Conservation (phyloP, 108 stramenopile genomes). For the Fragilariopsis cylindrus region DNA sequence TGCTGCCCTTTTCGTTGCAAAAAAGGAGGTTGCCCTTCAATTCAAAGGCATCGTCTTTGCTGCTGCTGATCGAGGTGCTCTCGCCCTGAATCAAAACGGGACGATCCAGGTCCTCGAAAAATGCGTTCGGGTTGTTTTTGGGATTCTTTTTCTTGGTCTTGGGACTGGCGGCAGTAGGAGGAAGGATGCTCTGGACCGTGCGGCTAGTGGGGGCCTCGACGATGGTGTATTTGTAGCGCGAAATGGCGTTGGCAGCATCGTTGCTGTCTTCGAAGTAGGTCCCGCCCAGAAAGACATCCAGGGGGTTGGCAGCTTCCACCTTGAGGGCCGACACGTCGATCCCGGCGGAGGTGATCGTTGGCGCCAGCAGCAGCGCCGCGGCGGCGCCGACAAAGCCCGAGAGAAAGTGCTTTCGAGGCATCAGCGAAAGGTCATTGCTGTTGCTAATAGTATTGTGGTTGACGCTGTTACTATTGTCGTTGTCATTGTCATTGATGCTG, state of each 20-base stretch:
- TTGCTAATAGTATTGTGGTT: too few species aligned
- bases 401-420: too few species aligned
- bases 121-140: background rate
- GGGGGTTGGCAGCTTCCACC: conserved; percentile 5
- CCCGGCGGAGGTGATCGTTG: background rate
- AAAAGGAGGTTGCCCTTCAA: background rate
- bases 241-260: background rate
- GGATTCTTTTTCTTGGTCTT: too few species aligned
- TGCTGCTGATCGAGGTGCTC: conserved; percentile 9
- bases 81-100: background rate
- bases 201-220: background rate
- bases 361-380: too few species aligned
- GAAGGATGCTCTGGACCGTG: background rate
- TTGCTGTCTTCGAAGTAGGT: conserved; percentile 3
- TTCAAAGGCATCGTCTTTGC: conserved; percentile 6
- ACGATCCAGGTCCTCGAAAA: background rate
- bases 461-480: too few species aligned
- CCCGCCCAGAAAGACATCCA: conserved; percentile 12
- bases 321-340: conserved; percentile 5
- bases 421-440: too few species aligned
- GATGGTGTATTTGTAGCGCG: conserved; percentile 2
- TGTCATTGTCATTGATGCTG: too few species aligned
- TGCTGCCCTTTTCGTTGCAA: conserved; percentile 17
- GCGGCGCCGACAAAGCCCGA: too few species aligned
- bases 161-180: too few species aligned